Evolutionary conservation across 2,329 filamentous ascomycete species (phyloP).

Genomic region (Aspergillus arachidicola): DNA sequence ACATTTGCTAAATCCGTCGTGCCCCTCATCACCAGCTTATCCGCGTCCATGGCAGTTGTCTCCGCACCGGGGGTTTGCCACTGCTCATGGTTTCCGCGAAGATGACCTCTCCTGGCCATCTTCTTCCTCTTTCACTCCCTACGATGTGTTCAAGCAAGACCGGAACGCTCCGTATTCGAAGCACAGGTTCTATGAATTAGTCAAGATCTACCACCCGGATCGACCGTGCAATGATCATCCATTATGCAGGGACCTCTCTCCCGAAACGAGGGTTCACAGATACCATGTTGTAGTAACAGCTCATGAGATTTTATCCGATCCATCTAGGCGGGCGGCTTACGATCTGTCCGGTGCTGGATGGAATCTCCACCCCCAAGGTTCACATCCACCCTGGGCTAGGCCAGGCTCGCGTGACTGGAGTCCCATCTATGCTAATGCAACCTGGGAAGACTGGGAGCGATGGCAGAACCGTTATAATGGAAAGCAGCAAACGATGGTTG

Average conservation of each 20-base stretch:
- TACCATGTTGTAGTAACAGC: conserved; percentile 88
- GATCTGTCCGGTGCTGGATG: conserved; percentile 82
- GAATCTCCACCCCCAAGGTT: conserved; percentile 52
- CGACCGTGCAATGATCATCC: conserved; percentile 52
- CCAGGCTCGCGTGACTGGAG: conserved; percentile 29
- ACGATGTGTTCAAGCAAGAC: conserved; percentile 76
- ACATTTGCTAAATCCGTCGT: conserved; percentile 35
- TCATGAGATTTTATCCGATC: conserved; percentile 83
- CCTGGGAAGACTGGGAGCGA: conserved; percentile 96
- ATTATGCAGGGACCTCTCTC: conserved; percentile 53
- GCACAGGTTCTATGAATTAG: conserved; percentile 80
- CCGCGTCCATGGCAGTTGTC: conserved; percentile 24
- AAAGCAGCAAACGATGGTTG: conserved; percentile 60
- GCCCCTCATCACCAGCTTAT: conserved; percentile 26
- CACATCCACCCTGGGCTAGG: conserved; percentile 23
- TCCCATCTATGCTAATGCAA: conserved; percentile 72
- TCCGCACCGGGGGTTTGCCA: conserved; percentile 35
- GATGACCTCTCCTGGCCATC: conserved; percentile 46
- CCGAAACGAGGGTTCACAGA: conserved; percentile 73
- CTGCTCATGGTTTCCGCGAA: conserved; percentile 32
- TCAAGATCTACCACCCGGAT: conserved; percentile 96
- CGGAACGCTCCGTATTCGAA: conserved; percentile 76
- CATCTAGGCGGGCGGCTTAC: conserved; percentile 75
- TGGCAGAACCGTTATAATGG: conserved; percentile 64
- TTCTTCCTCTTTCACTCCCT: conserved; percentile 65